Percentiles rank a stretch among this genome's conserved stretches.
Conservation (phyloP, 371 early-diverging fungal genomes). For the Umbelopsis sp. region DNA sequence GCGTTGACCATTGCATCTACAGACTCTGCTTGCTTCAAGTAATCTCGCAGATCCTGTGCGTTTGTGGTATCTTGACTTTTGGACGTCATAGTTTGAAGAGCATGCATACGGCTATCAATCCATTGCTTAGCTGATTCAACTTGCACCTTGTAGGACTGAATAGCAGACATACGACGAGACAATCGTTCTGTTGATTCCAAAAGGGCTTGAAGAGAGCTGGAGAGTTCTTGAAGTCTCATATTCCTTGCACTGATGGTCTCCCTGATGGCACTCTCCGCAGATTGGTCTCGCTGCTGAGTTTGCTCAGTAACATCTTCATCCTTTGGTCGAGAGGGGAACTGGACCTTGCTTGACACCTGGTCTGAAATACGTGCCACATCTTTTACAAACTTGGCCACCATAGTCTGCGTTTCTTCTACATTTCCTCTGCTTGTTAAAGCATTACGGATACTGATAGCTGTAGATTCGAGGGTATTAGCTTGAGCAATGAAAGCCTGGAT, state of each 20-base stretch:
- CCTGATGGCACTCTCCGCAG: slow-evolving; percentile 39
- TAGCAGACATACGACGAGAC: slow-evolving; percentile 38
- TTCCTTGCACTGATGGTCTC: slow-evolving; percentile 38
- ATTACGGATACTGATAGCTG: slow-evolving; percentile 24
- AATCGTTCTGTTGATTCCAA: slow-evolving; percentile 45
- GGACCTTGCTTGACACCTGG: slow-evolving; percentile 30
- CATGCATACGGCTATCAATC: slow-evolving; percentile 28
- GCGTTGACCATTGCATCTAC: not conserved
- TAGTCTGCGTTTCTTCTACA: not conserved
- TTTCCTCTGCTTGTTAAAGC: not conserved
- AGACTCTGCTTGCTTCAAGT: not conserved
- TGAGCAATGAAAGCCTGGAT: slow-evolving; percentile 39
- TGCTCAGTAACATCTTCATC: slow-evolving; percentile 29
- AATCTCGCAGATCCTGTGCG: not conserved
- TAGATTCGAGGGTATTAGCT: slow-evolving; percentile 42
- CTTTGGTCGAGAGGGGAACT: slow-evolving; percentile 36
- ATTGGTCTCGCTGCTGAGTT: slow-evolving; percentile 37
- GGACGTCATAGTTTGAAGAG: not conserved
- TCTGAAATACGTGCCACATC: slow-evolving; percentile 25
- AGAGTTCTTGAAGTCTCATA: slow-evolving; percentile 34
- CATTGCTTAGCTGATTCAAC: slow-evolving; percentile 32
- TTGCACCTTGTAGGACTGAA: slow-evolving; percentile 38
- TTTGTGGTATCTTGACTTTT: not conserved
- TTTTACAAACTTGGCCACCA: not conserved
- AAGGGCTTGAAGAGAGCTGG: slow-evolving; percentile 31